Conservation (phyloP, 2,329 filamentous ascomycete species). For the Aphanoascus verrucosus region DNA sequence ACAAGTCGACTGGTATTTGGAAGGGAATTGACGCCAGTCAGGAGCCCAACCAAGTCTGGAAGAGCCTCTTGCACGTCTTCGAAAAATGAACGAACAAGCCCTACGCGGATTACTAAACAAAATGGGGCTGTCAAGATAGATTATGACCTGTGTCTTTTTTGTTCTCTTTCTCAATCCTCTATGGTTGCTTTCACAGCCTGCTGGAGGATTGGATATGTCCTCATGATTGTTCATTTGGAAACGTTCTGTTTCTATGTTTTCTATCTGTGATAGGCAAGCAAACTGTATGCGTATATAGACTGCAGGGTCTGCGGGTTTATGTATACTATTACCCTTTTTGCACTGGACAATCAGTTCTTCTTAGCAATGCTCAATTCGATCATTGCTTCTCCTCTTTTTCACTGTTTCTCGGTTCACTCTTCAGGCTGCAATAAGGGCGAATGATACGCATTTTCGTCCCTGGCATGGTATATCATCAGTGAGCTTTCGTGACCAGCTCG, state of each 20-base stretch:
- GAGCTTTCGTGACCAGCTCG: neutral
- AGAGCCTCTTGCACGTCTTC: slow-evolving; percentile 77
- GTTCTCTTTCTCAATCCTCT: slow-evolving; percentile 3
- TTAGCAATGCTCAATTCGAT: slow-evolving; percentile 4
- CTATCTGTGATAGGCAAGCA: slow-evolving; percentile 11
- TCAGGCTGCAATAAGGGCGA: neutral
- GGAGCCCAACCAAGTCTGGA: slow-evolving; percentile 92
- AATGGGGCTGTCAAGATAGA: slow-evolving; percentile 45
- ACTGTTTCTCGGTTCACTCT: neutral
- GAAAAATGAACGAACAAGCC: slow-evolving; percentile 42
- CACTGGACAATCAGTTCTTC: neutral
- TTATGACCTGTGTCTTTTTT: slow-evolving; percentile 1
- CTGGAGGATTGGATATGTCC: slow-evolving; percentile 12
- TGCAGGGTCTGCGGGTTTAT: slow-evolving; percentile 10
- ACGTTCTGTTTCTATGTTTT: slow-evolving; percentile 10
- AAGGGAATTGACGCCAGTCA: slow-evolving; percentile 89
- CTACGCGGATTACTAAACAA: slow-evolving; percentile 39
- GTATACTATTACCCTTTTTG: slow-evolving; percentile 13
- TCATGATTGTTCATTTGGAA: slow-evolving; percentile 13
- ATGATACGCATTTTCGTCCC: neutral
- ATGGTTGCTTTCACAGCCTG: neutral
- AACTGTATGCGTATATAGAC: slow-evolving; percentile 14
- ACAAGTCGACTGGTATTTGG: slow-evolving; percentile 97
- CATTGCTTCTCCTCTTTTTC: slow-evolving; percentile 1
- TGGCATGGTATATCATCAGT: neutral